These are phyloP conservation scores for Rhynchosporium agropyri DNA, from an alignment of 2,329 filamentous ascomycete genomes.

Conservation along the genomic window DNA sequence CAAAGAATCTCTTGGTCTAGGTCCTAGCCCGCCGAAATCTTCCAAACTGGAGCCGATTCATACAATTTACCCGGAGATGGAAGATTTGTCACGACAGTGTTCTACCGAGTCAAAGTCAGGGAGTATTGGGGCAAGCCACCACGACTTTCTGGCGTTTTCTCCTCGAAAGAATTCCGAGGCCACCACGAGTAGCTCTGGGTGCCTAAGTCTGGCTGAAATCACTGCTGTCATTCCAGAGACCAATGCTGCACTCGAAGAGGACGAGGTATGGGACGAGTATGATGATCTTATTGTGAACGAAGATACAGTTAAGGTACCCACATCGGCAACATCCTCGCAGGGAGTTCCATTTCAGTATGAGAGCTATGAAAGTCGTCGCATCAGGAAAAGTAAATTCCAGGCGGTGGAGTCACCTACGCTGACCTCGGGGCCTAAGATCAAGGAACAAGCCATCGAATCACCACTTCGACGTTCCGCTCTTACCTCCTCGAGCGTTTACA, in stretches of 20 bases:
- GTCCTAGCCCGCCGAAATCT: conserved; percentile 45
- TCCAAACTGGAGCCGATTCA: conserved; percentile 31
- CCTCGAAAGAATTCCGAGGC: conserved; percentile 71
- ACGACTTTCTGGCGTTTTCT: conserved; percentile 75
- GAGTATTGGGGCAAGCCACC: conserved; percentile 30
- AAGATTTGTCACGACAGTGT: conserved; percentile 28
- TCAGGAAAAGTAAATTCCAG: conserved; percentile 32
- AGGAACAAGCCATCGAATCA: conserved; percentile 20
- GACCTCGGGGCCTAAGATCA: conserved; percentile 28
- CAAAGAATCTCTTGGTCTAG: conserved; percentile 51
- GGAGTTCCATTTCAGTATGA: conserved; percentile 60
- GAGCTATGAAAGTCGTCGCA: conserved; percentile 45
- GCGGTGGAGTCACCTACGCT: conserved; percentile 35
- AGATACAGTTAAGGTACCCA: conserved; percentile 49
- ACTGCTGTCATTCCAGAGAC: conserved; percentile 68
- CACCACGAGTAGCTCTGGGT: conserved; percentile 62
- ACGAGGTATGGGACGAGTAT: conserved; percentile 95
- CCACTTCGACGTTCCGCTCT: conserved; percentile 28
- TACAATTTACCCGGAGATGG: conserved; percentile 15
- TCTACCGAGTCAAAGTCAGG: conserved; percentile 33
- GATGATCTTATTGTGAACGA: conserved; percentile 81
- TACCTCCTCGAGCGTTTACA: conserved; percentile 55
- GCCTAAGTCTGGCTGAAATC: conserved; percentile 59
- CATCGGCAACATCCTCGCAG: conserved; percentile 58
- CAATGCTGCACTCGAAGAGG: conserved; percentile 73